Base-by-base conservation (phyloP, 2,329 filamentous ascomycete genomes). In the Lecanicillium sp. region DNA sequence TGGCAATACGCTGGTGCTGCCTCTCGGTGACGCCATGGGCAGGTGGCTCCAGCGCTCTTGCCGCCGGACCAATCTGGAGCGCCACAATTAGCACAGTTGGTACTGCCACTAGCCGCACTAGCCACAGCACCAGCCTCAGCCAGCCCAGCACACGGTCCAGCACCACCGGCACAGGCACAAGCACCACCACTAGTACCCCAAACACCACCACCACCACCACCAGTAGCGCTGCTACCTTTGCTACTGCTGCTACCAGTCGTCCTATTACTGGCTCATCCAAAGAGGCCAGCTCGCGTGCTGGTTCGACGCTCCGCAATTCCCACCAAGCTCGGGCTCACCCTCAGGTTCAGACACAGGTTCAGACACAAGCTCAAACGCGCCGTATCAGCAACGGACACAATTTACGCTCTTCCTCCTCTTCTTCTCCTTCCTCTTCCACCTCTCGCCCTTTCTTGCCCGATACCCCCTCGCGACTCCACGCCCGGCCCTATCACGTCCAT, bases 21-120 rank as follows among this genome's bases (percentile, higher is more conserved):
- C 37, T 42, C 21, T 48, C 45, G 19, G 45, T 48, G 45, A 48
- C 45, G 38, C 45, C 45, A 36, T 42, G 12, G 26, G 26, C 26
- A 29, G 26, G 26, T 12, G 7, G 26, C 26, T 29, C 37, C 38
- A n/a, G 10, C 9, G 10, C 30, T 26, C 33, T 29, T 3, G 29
- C 45, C 12, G 30, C 37, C 9, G 17, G n/a, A 33, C 30, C 37
- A 12, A 27, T 9, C 3, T 15, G 37, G n/a, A 29, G 27, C 10
- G 17, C 21, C 37, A 26, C 37, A 14, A 15, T 17, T 14, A 41
- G 29, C 30, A 20, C 27, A 24, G 43, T 33, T 23, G 35, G 24
- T 35, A 37, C 26, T n/a, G 24, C 12, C 24, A 20, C 10, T n/a
- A 17, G 17, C 17, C 19, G 11, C 12, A 14, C 38, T 30, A n/a